phyloP scores from a whole-genome alignment of 2,329 filamentous ascomycete species.

The Coniochaeta prunicola region DNA sequence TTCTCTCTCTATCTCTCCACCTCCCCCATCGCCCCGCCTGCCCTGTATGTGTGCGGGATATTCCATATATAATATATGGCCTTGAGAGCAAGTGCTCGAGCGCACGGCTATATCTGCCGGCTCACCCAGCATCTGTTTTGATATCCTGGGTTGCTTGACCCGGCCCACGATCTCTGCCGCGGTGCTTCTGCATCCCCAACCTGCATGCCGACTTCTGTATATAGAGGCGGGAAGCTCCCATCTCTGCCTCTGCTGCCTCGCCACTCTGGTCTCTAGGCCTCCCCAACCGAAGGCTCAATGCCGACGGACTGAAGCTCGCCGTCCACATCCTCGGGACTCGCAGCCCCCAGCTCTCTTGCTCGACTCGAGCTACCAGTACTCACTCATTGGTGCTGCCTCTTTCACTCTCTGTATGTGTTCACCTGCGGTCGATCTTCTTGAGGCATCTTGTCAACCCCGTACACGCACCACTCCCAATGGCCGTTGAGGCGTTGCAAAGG shows the following conservation, averaged over 20 bases:
- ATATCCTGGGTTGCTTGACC: background rate
- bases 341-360: background rate
- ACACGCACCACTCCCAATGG: background rate
- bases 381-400: background rate
- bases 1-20: background rate
- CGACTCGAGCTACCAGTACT: background rate
- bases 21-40: background rate
- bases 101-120: constrained; percentile 7
- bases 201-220: constrained; percentile 4
- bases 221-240: constrained; percentile 7
- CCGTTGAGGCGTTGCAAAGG: background rate
- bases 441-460: background rate
- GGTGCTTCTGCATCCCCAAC: constrained; percentile 2
- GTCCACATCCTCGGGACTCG: background rate
- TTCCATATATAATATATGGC: constrained; percentile 1
- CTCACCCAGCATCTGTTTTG: constrained; percentile 2
- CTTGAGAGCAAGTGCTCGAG: background rate
- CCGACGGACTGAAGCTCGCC: constrained; percentile 4
- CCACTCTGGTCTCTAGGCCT: constrained; percentile 3
- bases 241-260: constrained; percentile 1
- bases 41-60: constrained; percentile 1
- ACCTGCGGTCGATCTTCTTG: background rate
- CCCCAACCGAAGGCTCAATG: constrained; percentile 4
- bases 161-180: constrained; percentile 1
- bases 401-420: constrained; percentile 2